These are phyloP conservation scores for Dothistroma septosporum DNA, from an alignment of 2,329 filamentous ascomycete species.

Conservation along the genomic window DNA sequence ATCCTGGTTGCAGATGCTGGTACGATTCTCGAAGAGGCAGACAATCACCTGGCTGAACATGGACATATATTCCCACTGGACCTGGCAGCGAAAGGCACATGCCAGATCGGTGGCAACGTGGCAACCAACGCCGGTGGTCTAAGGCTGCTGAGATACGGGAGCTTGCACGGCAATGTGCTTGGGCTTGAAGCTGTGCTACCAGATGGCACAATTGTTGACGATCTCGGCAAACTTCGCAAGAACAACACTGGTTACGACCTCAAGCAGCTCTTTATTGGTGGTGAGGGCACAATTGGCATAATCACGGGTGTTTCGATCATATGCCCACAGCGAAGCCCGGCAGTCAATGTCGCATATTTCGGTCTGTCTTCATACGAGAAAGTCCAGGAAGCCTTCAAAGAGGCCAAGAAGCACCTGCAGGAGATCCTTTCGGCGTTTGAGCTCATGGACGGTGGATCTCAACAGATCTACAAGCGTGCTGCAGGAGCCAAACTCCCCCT, in stretches of 20 bases:
- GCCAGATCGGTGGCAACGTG: slow-evolving; percentile 93
- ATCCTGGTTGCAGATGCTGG: slow-evolving; percentile 87
- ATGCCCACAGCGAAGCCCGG: slow-evolving; percentile 80
- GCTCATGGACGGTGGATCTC: slow-evolving; percentile 85
- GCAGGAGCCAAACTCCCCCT: slow-evolving; percentile 75
- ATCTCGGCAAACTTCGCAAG: slow-evolving; percentile 83
- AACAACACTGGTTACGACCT: slow-evolving; percentile 99
- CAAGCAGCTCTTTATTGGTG: slow-evolving; percentile 94
- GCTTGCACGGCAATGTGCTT: slow-evolving; percentile 85
- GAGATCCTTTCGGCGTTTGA: slow-evolving; percentile 98
- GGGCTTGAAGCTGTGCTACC: slow-evolving; percentile 91
- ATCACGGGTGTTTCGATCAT: slow-evolving; percentile 86
- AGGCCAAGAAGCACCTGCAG: slow-evolving; percentile 83
- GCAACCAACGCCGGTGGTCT: slow-evolving; percentile 93
- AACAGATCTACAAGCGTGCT: slow-evolving; percentile 69
- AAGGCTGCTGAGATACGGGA: slow-evolving; percentile 85
- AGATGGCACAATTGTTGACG: slow-evolving; percentile 86
- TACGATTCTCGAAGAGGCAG: slow-evolving; percentile 82
- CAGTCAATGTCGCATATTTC: slow-evolving; percentile 93
- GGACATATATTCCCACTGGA: slow-evolving; percentile 92
- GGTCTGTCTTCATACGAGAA: slow-evolving; percentile 87
- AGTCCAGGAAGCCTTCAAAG: slow-evolving; percentile 77
- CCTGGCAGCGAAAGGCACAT: slow-evolving; percentile 95
- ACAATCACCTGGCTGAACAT: slow-evolving; percentile 77
- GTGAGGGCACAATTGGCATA: slow-evolving; percentile 90